Percentiles rank a stretch among this genome's conserved stretches.
Evolutionary conservation across 2,329 filamentous ascomycete genomes (phyloP).

Genomic region (Byssochlamys sp.): DNA sequence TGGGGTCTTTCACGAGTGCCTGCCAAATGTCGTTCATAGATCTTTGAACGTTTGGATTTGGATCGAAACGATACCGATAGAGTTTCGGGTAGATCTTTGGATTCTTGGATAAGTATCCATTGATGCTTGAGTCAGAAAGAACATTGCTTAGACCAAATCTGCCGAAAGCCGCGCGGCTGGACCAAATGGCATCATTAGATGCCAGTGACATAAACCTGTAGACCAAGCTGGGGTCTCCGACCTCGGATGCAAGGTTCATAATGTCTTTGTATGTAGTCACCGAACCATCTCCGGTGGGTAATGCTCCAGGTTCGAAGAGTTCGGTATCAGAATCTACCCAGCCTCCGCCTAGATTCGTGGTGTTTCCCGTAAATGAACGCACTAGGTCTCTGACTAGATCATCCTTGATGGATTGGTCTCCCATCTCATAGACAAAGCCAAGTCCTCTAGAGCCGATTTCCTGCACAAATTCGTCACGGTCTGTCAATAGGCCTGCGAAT

Average conservation of each 20-base stretch:
- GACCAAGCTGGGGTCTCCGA: constrained; percentile 88
- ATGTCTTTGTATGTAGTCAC: constrained; percentile 97
- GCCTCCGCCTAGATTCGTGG: constrained; percentile 52
- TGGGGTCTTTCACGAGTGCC: constrained; percentile 81
- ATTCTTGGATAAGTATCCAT: constrained; percentile 63
- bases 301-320: constrained; percentile 78
- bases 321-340: constrained; percentile 87
- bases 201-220: constrained; percentile 98
- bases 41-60: constrained; percentile 79
- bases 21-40: constrained; percentile 99
- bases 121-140: constrained; percentile 67
- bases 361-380: constrained; percentile 66
- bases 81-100: constrained; percentile 92
- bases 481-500: constrained; percentile 78
- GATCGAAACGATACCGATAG: constrained; percentile 88
- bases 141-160: constrained; percentile 87
- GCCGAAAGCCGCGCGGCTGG: constrained; percentile 89
- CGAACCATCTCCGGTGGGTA: constrained; percentile 83
- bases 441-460: constrained; percentile 87
- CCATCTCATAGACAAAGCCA: constrained; percentile 87
- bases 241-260: constrained; percentile 86
- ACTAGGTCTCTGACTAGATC: constrained; percentile 81
- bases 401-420: constrained; percentile 68
- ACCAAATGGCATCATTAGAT: constrained; percentile 93
- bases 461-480: constrained; percentile 87